Percentiles rank a stretch among this genome's conserved stretches.
Conservation (phyloP, 1,284 basidiomycete genomes). For the Boletus smithii region DNA sequence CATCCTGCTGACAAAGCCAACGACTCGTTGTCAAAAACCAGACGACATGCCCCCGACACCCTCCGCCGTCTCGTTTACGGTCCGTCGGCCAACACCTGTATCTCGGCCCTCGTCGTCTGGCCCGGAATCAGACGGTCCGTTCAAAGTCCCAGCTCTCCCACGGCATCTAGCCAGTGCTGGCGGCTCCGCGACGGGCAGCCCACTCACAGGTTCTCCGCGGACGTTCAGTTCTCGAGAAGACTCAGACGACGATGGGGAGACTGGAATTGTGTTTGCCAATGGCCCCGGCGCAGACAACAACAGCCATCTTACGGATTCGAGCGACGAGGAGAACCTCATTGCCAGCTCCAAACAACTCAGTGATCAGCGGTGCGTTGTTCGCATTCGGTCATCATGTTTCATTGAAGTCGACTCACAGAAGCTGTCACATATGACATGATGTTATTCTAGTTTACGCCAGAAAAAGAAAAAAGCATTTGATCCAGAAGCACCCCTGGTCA, state of each 20-base stretch:
- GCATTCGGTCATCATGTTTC: neutral
- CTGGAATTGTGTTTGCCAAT: constrained; percentile 26
- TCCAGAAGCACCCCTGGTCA: constrained; percentile 69
- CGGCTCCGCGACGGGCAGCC: constrained; percentile 51
- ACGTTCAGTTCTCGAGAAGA: constrained; percentile 40
- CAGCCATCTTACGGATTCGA: constrained; percentile 44
- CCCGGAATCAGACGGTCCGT: constrained; percentile 52
- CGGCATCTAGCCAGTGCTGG: constrained; percentile 39
- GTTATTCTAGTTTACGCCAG: constrained; percentile 39
- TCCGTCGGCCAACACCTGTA: constrained; percentile 63
- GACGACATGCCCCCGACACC: constrained; percentile 21
- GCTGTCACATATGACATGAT: neutral
- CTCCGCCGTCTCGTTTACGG: constrained; percentile 67
- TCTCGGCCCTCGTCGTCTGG: constrained; percentile 59
- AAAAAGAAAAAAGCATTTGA: constrained; percentile 39
- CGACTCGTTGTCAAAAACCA: neutral
- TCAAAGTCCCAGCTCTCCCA: constrained; percentile 59
- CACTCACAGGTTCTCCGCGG: constrained; percentile 49
- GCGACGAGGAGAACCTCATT: constrained; percentile 61
- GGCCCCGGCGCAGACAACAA: constrained; percentile 23
- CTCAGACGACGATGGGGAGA: constrained; percentile 29
- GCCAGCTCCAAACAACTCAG: constrained; percentile 69
- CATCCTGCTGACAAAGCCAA: constrained; percentile 16
- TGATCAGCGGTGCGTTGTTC: constrained; percentile 69
- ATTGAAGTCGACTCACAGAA: constrained; percentile 26